Evolutionary conservation across 495 filamentous ascomycete species (phyloP).

Genomic region (Annulohypoxylon stygium): DNA sequence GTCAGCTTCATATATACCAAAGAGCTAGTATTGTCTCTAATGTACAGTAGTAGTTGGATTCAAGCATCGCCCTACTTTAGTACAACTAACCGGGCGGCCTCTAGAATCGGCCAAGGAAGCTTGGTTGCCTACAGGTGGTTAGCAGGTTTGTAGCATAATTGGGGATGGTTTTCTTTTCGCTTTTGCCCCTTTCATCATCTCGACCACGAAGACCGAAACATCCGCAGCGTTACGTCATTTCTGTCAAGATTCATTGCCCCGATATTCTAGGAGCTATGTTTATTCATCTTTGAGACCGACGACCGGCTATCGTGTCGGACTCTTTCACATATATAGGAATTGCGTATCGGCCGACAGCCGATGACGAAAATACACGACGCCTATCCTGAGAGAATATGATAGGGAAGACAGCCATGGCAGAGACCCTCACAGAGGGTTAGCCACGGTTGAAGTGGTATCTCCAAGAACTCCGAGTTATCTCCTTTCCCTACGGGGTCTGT

Average conservation of each 20-base stretch:
- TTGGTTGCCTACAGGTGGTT: background rate
- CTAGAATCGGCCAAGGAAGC: background rate
- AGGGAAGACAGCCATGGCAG: background rate
- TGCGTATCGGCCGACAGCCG: background rate
- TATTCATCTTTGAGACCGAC: background rate
- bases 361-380: background rate
- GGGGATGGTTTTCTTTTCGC: background rate
- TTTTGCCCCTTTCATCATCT: slow-evolving; percentile 3
- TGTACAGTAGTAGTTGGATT: background rate
- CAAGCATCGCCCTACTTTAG: background rate
- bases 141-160: background rate
- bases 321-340: background rate
- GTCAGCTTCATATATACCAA: background rate
- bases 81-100: background rate
- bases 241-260: background rate
- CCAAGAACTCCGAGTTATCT: background rate
- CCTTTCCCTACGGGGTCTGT: background rate
- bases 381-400: background rate
- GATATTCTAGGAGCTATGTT: background rate
- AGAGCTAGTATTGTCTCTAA: background rate
- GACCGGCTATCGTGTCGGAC: background rate
- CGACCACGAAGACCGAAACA: background rate
- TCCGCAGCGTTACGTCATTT: background rate
- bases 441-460: background rate
- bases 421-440: background rate